Conservation (phyloP, 2,329 filamentous ascomycete species). For the Colletotrichum neosansevieriae region DNA sequence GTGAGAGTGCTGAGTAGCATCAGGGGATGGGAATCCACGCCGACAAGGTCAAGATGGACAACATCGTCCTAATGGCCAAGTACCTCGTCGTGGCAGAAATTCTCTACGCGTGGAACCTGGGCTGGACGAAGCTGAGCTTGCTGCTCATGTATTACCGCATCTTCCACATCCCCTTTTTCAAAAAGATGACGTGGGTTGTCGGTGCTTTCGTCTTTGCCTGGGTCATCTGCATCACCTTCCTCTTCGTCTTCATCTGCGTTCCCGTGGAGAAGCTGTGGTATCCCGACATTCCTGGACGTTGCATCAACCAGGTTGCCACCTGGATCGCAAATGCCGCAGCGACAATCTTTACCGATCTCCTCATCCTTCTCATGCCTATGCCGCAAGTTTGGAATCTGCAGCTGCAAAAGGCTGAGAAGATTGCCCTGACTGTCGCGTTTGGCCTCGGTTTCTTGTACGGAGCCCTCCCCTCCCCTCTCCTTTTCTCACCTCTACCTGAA, state of each 20-base stretch:
- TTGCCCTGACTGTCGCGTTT: constrained; percentile 59
- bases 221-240: constrained; percentile 60
- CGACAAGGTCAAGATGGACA: constrained; percentile 48
- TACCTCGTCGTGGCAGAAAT: constrained; percentile 61
- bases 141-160: constrained; percentile 66
- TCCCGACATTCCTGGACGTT: constrained; percentile 56
- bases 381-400: constrained; percentile 60
- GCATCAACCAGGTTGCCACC: constrained; percentile 62
- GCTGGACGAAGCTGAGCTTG: constrained; percentile 63
- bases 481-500: not conserved
- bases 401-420: constrained; percentile 55
- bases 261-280: constrained; percentile 64
- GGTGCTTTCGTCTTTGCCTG: constrained; percentile 59
- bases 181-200: constrained; percentile 55
- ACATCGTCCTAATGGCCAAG: constrained; percentile 60
- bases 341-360: constrained; percentile 60
- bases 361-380: constrained; percentile 59
- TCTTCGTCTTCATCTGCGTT: constrained; percentile 65
- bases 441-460: constrained; percentile 57
- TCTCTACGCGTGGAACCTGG: constrained; percentile 61
- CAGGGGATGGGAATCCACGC: constrained; percentile 62
- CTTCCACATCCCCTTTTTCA: constrained; percentile 59
- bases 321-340: constrained; percentile 64
- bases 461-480: too few species aligned
- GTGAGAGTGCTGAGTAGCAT: not conserved